Percentiles rank a stretch among this genome's conserved stretches.
phyloP scores from a whole-genome alignment of 108 stramenopile genomes.

The Pseudonitzschia multiseries region DNA sequence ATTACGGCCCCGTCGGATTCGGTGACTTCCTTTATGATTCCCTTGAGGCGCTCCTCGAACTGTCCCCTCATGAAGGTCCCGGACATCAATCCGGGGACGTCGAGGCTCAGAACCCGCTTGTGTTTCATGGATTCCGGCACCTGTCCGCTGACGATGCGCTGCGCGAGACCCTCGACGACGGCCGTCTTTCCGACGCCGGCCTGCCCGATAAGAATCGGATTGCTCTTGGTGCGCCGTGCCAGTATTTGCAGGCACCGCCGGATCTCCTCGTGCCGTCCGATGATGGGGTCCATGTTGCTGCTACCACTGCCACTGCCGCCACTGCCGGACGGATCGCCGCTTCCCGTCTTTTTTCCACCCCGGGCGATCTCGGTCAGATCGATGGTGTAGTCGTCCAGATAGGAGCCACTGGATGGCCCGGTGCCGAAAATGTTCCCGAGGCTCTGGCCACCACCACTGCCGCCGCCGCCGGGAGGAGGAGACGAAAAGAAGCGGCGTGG shows the following conservation, averaged over 20 bases:
- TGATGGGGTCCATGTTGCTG: constrained; percentile 92
- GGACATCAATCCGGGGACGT: constrained; percentile 83
- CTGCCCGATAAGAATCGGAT: constrained; percentile 91
- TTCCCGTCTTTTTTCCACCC: constrained; percentile 20
- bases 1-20: constrained; percentile 80
- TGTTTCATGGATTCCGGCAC: constrained; percentile 79
- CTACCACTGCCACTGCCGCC: constrained; percentile 14
- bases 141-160: constrained; percentile 63
- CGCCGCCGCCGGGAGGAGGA: neutral
- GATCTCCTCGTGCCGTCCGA: constrained; percentile 96
- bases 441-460: constrained; percentile 3
- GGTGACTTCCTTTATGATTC: constrained; percentile 87
- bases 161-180: constrained; percentile 84
- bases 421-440: constrained; percentile 38
- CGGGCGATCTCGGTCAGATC: constrained; percentile 86
- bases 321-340: neutral
- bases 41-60: constrained; percentile 95
- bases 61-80: constrained; percentile 96
- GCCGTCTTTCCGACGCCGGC: constrained; percentile 56
- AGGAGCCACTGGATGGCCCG: constrained; percentile 21
- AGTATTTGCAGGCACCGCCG: constrained; percentile 91
- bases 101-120: constrained; percentile 81
- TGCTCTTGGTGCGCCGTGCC: constrained; percentile 92
- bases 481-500: constrained; percentile 15
- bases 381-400: constrained; percentile 81